Evolutionary conservation across 2,329 filamentous ascomycete genomes (phyloP).

Genomic region (Boeremia lycopersici): DNA sequence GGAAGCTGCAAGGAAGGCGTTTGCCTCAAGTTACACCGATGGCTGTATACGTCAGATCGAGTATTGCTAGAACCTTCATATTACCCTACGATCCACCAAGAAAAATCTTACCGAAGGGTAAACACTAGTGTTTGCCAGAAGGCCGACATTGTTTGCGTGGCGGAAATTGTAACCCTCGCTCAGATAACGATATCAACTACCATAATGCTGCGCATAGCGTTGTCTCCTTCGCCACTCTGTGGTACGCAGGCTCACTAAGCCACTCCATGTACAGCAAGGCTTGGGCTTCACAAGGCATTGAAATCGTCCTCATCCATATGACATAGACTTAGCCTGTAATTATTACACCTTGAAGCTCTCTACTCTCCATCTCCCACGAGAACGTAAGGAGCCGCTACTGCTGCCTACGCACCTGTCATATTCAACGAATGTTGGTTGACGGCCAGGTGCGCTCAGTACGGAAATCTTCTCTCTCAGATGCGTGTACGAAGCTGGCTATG

Average conservation of each 20-base stretch:
- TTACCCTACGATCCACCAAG: constrained; percentile 58
- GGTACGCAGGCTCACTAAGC: constrained; percentile 63
- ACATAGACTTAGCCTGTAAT: constrained; percentile 57
- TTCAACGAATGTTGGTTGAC: constrained; percentile 72
- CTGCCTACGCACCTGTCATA: constrained; percentile 75
- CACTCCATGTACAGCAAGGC: constrained; percentile 59
- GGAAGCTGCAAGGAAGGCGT: constrained; percentile 54
- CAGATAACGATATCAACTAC: constrained; percentile 55
- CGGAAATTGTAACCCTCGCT: constrained; percentile 55
- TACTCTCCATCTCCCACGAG: constrained; percentile 60
- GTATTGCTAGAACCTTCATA: constrained; percentile 57
- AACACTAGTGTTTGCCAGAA: constrained; percentile 51
- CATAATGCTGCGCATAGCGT: constrained; percentile 61
- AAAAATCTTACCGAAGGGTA: constrained; percentile 46
- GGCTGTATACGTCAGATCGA: constrained; percentile 63
- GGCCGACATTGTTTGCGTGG: constrained; percentile 55
- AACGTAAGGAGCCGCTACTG: constrained; percentile 65
- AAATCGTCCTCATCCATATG: constrained; percentile 41
- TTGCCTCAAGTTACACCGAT: constrained; percentile 50
- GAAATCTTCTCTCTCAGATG: constrained; percentile 65
- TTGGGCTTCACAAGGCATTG: constrained; percentile 53
- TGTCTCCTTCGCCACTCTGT: constrained; percentile 49
- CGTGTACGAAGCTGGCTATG: constrained; percentile 60
- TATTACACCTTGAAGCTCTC: constrained; percentile 76
- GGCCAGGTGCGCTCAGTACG: constrained; percentile 78